A percentile compares a stretch with the other conserved stretches of the same genome.
Evolutionary conservation across 208 protist genomes (phyloP).

Genomic region (Trypanosoma grayi): DNA sequence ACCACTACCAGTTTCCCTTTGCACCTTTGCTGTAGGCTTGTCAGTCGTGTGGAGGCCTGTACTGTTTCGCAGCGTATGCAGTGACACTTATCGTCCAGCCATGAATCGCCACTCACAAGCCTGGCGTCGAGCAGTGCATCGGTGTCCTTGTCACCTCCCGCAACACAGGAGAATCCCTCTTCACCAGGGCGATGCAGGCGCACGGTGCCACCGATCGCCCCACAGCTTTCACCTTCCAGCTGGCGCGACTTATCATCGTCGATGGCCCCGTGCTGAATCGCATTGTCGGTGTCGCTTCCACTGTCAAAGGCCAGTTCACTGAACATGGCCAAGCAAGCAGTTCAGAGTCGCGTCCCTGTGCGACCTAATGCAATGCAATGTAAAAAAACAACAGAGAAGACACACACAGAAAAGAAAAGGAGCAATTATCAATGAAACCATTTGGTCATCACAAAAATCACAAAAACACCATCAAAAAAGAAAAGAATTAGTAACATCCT

Average conservation of each 20-base stretch:
- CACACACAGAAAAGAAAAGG: slow-evolving; percentile 1
- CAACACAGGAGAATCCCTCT: slow-evolving; percentile 56
- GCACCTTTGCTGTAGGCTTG: not conserved
- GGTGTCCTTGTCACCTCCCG: slow-evolving; percentile 46
- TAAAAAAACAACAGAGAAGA: slow-evolving; percentile 5
- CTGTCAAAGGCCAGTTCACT: slow-evolving; percentile 46
- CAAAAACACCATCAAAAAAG: not conserved
- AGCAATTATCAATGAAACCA: not conserved
- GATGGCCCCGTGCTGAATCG: too few relatives aligned
- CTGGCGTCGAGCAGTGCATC: slow-evolving; percentile 36
- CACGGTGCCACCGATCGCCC: slow-evolving; percentile 3
- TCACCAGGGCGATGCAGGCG: slow-evolving; percentile 69
- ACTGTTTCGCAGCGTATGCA: slow-evolving; percentile 76
- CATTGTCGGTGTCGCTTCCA: slow-evolving; percentile 3
- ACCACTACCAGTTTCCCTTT: slow-evolving; percentile 41
- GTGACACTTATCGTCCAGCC: slow-evolving; percentile 63
- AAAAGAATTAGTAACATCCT: too few relatives aligned
- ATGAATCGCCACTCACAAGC: slow-evolving; percentile 76
- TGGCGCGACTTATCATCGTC: not conserved
- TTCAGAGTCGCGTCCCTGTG: too few relatives aligned
- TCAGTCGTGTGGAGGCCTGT: slow-evolving; percentile 35
- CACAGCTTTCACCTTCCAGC: not conserved
- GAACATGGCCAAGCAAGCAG: slow-evolving; percentile 36
- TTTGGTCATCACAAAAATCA: not conserved
- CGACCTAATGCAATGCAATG: too few relatives aligned